Conservation (phyloP, 768 basidiomycete species). For the Suillus paluster region DNA sequence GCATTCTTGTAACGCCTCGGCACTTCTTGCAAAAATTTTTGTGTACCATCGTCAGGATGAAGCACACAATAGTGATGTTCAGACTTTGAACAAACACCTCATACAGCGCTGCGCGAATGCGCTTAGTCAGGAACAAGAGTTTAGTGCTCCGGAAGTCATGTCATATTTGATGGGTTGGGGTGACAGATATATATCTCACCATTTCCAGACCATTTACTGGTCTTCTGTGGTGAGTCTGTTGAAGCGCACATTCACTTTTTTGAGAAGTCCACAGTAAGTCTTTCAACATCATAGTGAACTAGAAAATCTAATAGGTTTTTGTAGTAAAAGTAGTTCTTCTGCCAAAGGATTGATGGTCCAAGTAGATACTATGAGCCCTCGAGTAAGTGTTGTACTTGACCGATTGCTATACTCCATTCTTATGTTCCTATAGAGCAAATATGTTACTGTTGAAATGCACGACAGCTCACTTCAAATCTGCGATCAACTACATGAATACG, state of each 20-base stretch:
- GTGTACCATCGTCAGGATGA: background rate
- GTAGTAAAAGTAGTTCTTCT: too few relatives aligned
- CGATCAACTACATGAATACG: constrained; percentile 3
- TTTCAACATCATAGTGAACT: too few relatives aligned
- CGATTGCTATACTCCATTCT: too few relatives aligned
- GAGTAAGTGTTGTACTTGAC: too few relatives aligned
- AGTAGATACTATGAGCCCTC: too few relatives aligned
- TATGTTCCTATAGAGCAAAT: too few relatives aligned
- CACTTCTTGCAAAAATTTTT: background rate
- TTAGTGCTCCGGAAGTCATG: constrained; percentile 8
- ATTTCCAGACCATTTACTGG: constrained; percentile 4
- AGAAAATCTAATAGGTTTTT: too few relatives aligned
- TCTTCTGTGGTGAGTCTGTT: background rate
- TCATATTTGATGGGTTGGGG: constrained; percentile 11
- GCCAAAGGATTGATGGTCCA: too few relatives aligned
- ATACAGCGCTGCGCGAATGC: constrained; percentile 39
- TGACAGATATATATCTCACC: constrained; percentile 6
- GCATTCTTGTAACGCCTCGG: background rate
- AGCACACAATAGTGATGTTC: background rate
- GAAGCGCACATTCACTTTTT: too few relatives aligned
- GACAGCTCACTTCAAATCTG: background rate
- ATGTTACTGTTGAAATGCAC: background rate
- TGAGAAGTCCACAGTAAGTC: too few relatives aligned
- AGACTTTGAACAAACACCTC: constrained; percentile 16
- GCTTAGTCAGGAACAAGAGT: background rate